Evolutionary conservation across 371 early-diverging fungal species (phyloP).

Genomic region (Mortierella sp.): DNA sequence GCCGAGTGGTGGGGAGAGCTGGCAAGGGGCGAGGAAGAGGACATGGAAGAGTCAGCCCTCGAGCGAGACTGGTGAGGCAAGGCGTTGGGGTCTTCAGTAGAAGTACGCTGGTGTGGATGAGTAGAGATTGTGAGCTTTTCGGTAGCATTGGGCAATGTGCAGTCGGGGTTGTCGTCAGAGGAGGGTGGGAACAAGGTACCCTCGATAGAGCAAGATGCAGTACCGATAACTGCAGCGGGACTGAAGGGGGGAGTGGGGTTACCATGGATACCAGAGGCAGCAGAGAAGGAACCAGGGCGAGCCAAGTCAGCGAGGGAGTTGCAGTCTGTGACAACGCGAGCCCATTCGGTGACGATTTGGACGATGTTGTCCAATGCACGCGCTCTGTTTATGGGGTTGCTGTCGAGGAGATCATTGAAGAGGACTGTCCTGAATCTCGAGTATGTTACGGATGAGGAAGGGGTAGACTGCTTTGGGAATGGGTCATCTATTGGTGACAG

Average conservation of each 20-base stretch:
- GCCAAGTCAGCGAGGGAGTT: constrained; percentile 32
- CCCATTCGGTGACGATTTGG: constrained; percentile 56
- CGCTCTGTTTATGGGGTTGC: constrained; percentile 36
- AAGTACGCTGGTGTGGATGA: constrained; percentile 12
- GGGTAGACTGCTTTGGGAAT: constrained; percentile 34
- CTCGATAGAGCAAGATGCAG: constrained; percentile 31
- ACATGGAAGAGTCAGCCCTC: constrained; percentile 27
- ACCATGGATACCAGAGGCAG: constrained; percentile 11
- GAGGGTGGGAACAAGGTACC: constrained; percentile 24
- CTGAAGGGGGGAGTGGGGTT: constrained; percentile 46
- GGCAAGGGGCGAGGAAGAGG: constrained; percentile 41
- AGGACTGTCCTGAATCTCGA: constrained; percentile 62
- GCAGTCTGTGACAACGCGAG: constrained; percentile 51
- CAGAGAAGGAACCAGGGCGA: constrained; percentile 35
- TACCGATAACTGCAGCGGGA: constrained; percentile 13
- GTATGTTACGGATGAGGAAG: constrained; percentile 49
- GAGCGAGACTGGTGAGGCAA: constrained; percentile 25
- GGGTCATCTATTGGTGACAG: constrained; percentile 57
- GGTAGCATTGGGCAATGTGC: constrained; percentile 12
- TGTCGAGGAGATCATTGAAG: constrained; percentile 51
- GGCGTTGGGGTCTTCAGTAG: constrained; percentile 11
- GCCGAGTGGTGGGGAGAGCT: constrained; percentile 42
- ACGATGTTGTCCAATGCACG: constrained; percentile 55
- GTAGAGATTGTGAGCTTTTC: constrained; percentile 49
- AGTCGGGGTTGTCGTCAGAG: background rate